These are phyloP conservation scores for Escallonia rubra DNA, from an alignment of 129 eudicot species.

Conservation along the genomic window DNA sequence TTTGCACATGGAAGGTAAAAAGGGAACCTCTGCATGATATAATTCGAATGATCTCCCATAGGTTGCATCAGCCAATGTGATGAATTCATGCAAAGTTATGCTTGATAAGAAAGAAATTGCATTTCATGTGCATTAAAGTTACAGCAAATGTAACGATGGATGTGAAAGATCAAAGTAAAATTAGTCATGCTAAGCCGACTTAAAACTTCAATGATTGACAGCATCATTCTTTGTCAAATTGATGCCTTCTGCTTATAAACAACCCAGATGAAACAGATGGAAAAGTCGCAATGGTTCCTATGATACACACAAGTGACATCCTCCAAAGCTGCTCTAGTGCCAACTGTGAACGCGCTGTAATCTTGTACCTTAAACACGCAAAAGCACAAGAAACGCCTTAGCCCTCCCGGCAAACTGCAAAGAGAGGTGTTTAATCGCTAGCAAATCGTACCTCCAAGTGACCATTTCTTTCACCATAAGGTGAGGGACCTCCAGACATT, in stretches of 20 bases:
- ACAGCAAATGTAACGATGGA: not conserved
- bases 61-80: not conserved
- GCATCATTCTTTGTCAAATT: not conserved
- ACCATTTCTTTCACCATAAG: too few relatives aligned
- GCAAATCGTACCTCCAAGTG: too few relatives aligned
- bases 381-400: too few relatives aligned
- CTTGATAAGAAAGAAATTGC: not conserved
- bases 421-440: too few relatives aligned
- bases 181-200: not conserved
- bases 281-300: too few relatives aligned
- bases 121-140: not conserved
- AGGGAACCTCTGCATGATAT: slow-evolving; percentile 12
- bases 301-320: too few relatives aligned
- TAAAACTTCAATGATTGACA: not conserved
- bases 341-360: too few relatives aligned
- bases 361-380: too few relatives aligned
- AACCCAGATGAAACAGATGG: too few relatives aligned
- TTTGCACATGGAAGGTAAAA: slow-evolving; percentile 10
- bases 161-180: not conserved
- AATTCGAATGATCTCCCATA: not conserved
- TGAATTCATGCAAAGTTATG: not conserved
- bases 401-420: too few relatives aligned
- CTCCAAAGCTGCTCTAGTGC: too few relatives aligned
- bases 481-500: too few relatives aligned
- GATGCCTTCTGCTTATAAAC: not conserved